A percentile compares a stretch with the other conserved stretches of the same genome.
phyloP scores from a whole-genome alignment of 2,329 filamentous ascomycete genomes.

The Colletotrichum lindemuthianum region DNA sequence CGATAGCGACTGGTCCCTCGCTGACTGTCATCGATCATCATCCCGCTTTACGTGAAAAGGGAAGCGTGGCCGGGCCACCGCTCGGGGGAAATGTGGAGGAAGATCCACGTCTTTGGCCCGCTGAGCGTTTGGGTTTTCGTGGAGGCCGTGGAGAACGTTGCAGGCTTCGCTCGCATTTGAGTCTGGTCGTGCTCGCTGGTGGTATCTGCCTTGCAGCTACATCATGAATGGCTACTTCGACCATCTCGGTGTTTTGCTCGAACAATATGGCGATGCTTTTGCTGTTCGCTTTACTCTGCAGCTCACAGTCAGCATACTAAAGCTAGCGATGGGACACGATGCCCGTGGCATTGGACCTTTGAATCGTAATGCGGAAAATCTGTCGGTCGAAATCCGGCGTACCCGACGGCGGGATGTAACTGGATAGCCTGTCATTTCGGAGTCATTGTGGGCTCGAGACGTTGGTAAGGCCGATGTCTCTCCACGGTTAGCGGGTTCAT shows the following conservation, averaged over 20 bases:
- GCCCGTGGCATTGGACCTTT: no score
- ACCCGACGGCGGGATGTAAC: conserved; percentile 23
- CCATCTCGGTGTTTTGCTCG: no score
- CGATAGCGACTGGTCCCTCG: conserved; percentile 23
- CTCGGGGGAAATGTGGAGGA: conserved; percentile 35
- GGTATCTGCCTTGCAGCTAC: no score
- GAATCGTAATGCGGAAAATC: conserved; percentile 11
- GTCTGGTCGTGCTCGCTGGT: not conserved
- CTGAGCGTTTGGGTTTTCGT: conserved; percentile 19
- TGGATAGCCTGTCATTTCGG: conserved; percentile 30
- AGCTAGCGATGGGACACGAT: no score
- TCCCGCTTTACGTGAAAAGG: conserved; percentile 34
- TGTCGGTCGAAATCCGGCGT: conserved; percentile 30
- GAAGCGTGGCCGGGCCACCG: conserved; percentile 34
- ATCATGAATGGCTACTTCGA: no score
- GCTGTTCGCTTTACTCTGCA: no score
- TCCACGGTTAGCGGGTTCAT: conserved; percentile 28
- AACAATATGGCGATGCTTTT: no score
- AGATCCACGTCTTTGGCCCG: conserved; percentile 22
- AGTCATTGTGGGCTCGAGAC: conserved; percentile 30
- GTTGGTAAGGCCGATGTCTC: conserved; percentile 33
- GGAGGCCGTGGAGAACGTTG: not conserved
- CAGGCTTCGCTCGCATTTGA: conserved; percentile 18
- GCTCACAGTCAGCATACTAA: no score
- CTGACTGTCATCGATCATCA: conserved; percentile 30